Base-by-base conservation (phyloP, 2,329 filamentous ascomycete species). In the Beauveria asiatica region DNA sequence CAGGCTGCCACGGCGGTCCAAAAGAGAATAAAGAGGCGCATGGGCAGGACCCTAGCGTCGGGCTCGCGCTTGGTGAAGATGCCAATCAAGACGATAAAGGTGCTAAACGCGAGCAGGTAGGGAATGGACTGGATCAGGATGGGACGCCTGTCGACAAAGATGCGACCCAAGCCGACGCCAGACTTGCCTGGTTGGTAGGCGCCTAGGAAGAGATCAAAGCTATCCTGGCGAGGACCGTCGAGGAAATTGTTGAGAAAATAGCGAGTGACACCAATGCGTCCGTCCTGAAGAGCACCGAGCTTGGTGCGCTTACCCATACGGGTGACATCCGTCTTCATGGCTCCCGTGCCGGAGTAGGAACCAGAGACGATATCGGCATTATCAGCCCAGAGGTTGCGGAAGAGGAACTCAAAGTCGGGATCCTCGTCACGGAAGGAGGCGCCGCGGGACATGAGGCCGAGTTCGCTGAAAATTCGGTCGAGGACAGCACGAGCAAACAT, bases 351-450 rank as follows among this genome's bases (percentile, higher is more conserved):
- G 1, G 94, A 94, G 74, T 99, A 99, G 0, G 91, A 87, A 66
- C 85, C 88, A 19, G 92, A 96, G 39, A 99, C 92, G 25, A 95
- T 88, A 72, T 99, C 94, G 60, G 95, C 94, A 69, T 99, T 99
- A 75, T 99, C 94, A 33, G 94, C 94, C 94, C 94, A 99, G 17
- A 97, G 81, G 74, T 97, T 97, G 66, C 94, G 90, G 83, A 97
- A 99, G 61, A 97, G 78, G 67, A 88, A 80, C 73, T 97, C 92
- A 71, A 99, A 99, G 1, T 81, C 83, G 13, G 82, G 77, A 69
- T 97, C 91, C 67, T 92, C 89, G 61, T 81, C 78, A 46, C 86
- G 85, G 66, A 94, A 92, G 23, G 82, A 86, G 68, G 93, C 84
- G 59, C 92, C 92, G 27, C 84, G 83, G 57, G 83, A 75, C 67